These are phyloP conservation scores for Schizopora paradoxa DNA, from an alignment of 1,284 basidiomycete species.

Conservation along the genomic window DNA sequence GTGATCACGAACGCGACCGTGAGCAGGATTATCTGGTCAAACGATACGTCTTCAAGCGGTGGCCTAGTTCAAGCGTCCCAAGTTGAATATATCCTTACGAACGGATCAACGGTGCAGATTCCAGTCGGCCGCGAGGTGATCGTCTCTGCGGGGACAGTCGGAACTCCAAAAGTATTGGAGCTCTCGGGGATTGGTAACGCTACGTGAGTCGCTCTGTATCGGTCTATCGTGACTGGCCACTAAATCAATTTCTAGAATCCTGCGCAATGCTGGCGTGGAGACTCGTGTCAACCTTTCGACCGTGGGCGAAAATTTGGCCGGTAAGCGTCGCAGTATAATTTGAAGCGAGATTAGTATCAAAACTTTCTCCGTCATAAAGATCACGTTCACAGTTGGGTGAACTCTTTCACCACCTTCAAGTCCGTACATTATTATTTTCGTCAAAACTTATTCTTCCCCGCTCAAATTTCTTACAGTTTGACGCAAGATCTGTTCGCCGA, in stretches of 20 bases:
- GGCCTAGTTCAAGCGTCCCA: constrained; percentile 2
- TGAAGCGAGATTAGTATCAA: background rate
- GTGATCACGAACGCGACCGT: constrained; percentile 14
- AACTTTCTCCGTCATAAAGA: background rate
- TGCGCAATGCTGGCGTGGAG: constrained; percentile 3
- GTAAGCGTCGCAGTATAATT: background rate
- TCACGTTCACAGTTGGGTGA: constrained; percentile 17
- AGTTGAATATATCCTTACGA: constrained; percentile 15
- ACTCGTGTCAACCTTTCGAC: constrained; percentile 1
- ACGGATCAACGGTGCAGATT: constrained; percentile 5
- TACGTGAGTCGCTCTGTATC: constrained; percentile 9
- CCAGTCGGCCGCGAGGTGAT: constrained; percentile 16
- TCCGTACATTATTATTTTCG: background rate
- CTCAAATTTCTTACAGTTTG: constrained; percentile 3
- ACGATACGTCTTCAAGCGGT: background rate
- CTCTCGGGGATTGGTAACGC: constrained; percentile 27
- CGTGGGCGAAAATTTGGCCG: constrained; percentile 9
- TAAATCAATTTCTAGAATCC: constrained; percentile 2
- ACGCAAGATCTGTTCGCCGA: constrained; percentile 16
- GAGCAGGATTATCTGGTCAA: constrained; percentile 14
- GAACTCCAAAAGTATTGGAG: constrained; percentile 24
- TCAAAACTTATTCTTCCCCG: background rate
- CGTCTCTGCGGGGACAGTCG: constrained; percentile 18
- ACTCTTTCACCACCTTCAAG: constrained; percentile 15
- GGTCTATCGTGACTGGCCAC: background rate